Percentiles rank a stretch among this genome's conserved stretches.
Evolutionary conservation across 805 yeast species (phyloP).

Genomic region (Nakazawaea wyomingensis): DNA sequence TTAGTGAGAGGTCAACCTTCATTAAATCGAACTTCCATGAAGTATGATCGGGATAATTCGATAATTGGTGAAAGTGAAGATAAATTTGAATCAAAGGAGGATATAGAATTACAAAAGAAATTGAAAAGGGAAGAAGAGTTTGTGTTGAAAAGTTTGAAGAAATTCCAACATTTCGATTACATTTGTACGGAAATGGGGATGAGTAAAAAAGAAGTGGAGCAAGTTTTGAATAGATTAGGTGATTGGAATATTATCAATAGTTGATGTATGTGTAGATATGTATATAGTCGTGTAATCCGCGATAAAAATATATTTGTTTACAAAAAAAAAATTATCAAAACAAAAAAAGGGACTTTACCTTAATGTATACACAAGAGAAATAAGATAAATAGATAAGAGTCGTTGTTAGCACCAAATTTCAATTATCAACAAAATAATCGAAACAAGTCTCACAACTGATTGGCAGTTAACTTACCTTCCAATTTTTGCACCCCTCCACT

Average conservation of each 20-base stretch:
- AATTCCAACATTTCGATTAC: conserved; percentile 53
- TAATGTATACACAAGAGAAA: too few species aligned
- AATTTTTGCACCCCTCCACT: too few species aligned
- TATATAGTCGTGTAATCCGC: background rate
- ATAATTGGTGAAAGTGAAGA: conserved; percentile 20
- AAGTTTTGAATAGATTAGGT: conserved; percentile 36
- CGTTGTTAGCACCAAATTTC: too few species aligned
- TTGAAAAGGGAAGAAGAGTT: conserved; percentile 26
- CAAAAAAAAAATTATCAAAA: background rate
- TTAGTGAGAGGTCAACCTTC: background rate
- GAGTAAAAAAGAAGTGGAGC: conserved; percentile 51
- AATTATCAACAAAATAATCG: too few species aligned
- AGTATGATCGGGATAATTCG: conserved; percentile 11
- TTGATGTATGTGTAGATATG: conserved; percentile 1
- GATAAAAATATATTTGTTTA: too few species aligned
- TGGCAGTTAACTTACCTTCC: too few species aligned
- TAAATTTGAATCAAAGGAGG: conserved; percentile 18
- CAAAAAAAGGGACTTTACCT: conserved; percentile 3
- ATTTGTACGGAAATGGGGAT: conserved; percentile 66
- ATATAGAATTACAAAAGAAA: conserved; percentile 18
- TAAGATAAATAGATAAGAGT: too few species aligned
- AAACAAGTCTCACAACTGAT: too few species aligned
- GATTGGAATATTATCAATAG: conserved; percentile 43
- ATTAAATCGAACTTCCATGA: background rate
- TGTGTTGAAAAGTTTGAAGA: conserved; percentile 41